Evolutionary conservation across 2,329 filamentous ascomycete species (phyloP), one percentile per base, ranked within the genome.

Genomic region (Neofusicoccum ribis): DNA sequence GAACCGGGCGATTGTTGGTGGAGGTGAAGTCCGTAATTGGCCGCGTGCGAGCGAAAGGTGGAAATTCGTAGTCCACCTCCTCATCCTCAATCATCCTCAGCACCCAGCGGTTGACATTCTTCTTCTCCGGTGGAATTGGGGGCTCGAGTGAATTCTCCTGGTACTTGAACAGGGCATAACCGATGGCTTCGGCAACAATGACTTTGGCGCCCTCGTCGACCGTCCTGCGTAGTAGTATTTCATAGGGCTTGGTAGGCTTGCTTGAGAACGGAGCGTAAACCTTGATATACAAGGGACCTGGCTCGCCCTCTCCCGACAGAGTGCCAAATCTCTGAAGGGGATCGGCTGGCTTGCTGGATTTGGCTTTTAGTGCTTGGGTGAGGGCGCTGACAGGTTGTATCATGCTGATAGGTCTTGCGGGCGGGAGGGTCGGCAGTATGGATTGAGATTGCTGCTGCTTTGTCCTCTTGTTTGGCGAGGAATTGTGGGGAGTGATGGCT

Each of bases 51-150:
- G 91, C 89, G 46, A 95, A 82, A 0, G 91, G 88, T 37, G 91
- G 91, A 69, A 95, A 95, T 72, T 95, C 92, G 69, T 92, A 90
- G 70, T 96, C 91, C 1, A 94, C 88, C 72, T 95, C 91, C 56
- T 90, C 92, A 64, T 91, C 91, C 73, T 95, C 87, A 8, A 93
- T 91, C 88, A 96, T 93, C 46, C 91, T 86, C 64, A 96, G 79
- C 27, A 88, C 91, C 90, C 91, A 95, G 81, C 88, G 88, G 72
- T 94, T 94, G 70, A 93, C 89, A 70, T 91, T 92, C 61, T 88
- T 81, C 72, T 92, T 91, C 59, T 88, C 85, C 1, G 80, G 74
- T 0, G 87, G 80, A 9, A 95, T 80, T 0, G 84, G 74, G 3
- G 91, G 91, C 68, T 92, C 86, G 34, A 88, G 81, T 70, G 90